Evolutionary conservation across 2,329 filamentous ascomycete genomes (phyloP), one percentile per base, ranked within the genome.

Genomic region (Westerdykella aurantiaca): DNA sequence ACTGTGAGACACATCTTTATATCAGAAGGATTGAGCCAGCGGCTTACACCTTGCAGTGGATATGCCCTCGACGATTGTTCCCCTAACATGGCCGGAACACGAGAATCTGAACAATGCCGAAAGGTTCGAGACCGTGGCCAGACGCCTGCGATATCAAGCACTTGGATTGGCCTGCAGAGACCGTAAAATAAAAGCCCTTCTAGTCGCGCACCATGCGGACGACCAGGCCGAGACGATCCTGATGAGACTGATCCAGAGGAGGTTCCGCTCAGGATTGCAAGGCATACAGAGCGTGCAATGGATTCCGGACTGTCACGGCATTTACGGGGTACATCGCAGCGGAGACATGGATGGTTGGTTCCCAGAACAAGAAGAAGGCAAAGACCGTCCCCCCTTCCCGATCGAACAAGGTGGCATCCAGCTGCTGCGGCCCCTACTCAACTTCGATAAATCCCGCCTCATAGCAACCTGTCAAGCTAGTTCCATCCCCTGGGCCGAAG

Each of bases 151-250:
- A 12, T 97, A 90, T 65, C 83, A 80, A 48, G 71, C 74, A 0
- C 67, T 97, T 1, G 90, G 86, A 1, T 61, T 55, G 12, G 73
- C 76, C 6, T 89, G 86, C 61, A 65, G 66, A 13, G 62, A 69
- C 1, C 53, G 70, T 5, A 61, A 69, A 0, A 78, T 86, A 4
- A 68, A 66, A 4, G 78, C 79, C 16, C 64, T 97, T 1, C 76
- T 96, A 33, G 71, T 94, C 22, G 93, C 84, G 4, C 93, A 98
- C 61, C 93, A 98, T 63, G 74, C 78, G 49, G 90, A 96, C 58
- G 93, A 98, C 58, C 88, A 93, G 60, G 85, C 89, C 44, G 93
- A 98, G 69, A 96, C 90, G 0, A 76, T 94, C 4, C 69, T 97
- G 39, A 86, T 89, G 82, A 79, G 93, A 34, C 67, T 97, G 31